A percentile compares a stretch with the other conserved stretches of the same genome.
phyloP scores from a whole-genome alignment of 2,329 filamentous ascomycete genomes.

The Fusarium sp. region DNA sequence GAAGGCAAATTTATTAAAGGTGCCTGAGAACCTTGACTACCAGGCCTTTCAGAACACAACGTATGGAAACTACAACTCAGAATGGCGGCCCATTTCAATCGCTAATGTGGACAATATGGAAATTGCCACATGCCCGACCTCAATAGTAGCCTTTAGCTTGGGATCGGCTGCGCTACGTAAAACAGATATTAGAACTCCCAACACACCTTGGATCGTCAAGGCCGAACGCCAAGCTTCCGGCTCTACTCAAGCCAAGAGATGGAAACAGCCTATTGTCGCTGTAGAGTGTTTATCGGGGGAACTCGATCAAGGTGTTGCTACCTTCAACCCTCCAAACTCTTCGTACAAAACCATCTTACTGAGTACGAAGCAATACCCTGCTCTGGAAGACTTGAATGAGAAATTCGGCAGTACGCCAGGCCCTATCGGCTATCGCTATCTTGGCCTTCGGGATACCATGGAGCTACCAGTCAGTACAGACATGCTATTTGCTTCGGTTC shows the following conservation, averaged over 20 bases:
- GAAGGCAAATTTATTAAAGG: too few relatives aligned
- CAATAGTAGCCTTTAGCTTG: neutral
- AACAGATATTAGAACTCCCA: neutral
- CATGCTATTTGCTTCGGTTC: neutral
- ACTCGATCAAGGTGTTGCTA: neutral
- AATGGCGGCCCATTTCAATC: too few relatives aligned
- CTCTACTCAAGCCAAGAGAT: neutral
- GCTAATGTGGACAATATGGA: rapidly evolving
- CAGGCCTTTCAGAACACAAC: too few relatives aligned
- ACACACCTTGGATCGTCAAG: neutral
- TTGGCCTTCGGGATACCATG: neutral
- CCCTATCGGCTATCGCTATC: neutral
- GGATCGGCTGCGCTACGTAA: too few relatives aligned
- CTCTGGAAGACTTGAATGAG: neutral
- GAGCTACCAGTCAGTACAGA: neutral
- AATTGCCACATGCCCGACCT: neutral
- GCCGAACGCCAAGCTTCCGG: neutral
- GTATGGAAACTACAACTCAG: too few relatives aligned
- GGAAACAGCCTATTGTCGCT: neutral
- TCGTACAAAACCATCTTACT: neutral
- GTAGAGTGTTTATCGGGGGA: neutral
- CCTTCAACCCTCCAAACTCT: neutral
- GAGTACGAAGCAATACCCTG: neutral
- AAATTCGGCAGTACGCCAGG: neutral
- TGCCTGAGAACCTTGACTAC: too few relatives aligned